Evolutionary conservation across 148 eudicot species (phyloP), one percentile per base, ranked within the genome.

Genomic region (Cornus kousa): DNA sequence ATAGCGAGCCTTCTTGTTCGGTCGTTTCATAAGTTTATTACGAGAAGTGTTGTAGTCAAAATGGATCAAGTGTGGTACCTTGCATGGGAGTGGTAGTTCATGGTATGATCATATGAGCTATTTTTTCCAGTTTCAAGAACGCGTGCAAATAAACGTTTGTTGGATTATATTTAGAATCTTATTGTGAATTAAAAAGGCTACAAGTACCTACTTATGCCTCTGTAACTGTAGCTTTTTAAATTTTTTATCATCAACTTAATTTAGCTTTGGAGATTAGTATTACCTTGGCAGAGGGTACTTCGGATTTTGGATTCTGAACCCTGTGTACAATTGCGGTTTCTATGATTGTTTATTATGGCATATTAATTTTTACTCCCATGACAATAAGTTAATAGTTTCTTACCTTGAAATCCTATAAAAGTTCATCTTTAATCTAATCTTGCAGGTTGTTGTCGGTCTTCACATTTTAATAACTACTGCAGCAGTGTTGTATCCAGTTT

Each of bases 401-500:
- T 57, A 22, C 23, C 40, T 67, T 43, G 60, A 59, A 32, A 14
- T 20, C 28, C 31, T 71, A 1, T 3, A 43, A 12, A 33, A 40
- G 4, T 66, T 84, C 43, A 73, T 70, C 74, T 71, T 14, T 68
- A 22, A 69, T 71, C 16, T 71, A 72, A 60, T 68, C n/a, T 59
- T 76, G 79, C 91, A 95, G 98, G 96, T 85, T 73, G 98, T 89
- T 8, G 85, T 90, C 81, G 68, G 83, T 65, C 87, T 91, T 83
- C 98, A 95, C 83, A 71, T 87, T 67, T 68, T 91, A 75, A 93
- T 91, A 71, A 86, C 90, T 14, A 83, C 92, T 43, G 70, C 90
- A 66, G 75, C 87, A 46, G 75, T 95, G 80, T 76, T 93, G 73
- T 95, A 87, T 90, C 98, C 98, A 59, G 91, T 95, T 74, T 69